Base-by-base conservation (phyloP, 192 early-diverging fungal genomes). In the Coemansia guatemalensis region DNA sequence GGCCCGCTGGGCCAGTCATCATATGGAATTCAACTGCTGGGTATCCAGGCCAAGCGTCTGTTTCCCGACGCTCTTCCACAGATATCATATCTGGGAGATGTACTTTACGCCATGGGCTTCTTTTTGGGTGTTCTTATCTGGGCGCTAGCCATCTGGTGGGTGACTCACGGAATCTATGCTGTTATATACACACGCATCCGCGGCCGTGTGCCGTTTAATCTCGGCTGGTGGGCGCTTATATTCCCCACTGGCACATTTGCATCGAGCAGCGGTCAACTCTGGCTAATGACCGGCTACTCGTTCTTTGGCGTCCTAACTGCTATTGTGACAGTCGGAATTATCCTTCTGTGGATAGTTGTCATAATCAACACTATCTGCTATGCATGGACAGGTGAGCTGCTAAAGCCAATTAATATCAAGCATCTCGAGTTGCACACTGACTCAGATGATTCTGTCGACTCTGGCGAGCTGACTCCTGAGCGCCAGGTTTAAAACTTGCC, bases 211-310 rank as follows among this genome's bases (percentile, higher is more conserved):
- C 73, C 78, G 1, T 86, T 86, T 48, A 82, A 83, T 60, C 71
- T 85, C 47, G 84, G 85, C 6, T 86, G 82, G 75, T 86, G 85
- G 85, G 83, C 83, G 12, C 69, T 83, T 4, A 85, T 78, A 21
- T 86, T 86, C 66, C 85, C 85, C 0, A 18, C 82, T 2, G 78
- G 83, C 30, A 78, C 76, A 3, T 76, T 74, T 58, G 56, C 73
- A 5, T 56, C 67, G 0, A 68, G 62, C 61, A 74, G 61, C 39
- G 64, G 50, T 22, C 22, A 64, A 21, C 62, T 82, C 35, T 67
- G 65, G 61, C 5, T 4, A 8, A 53, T 56, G 5, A 64, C 72
- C 5, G 70, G 63, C 3, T 70, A 58, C 60, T 48, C 56, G 0
- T 68, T 76, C 60, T 82, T 76, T 56, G 67, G 74, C 44, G 66